Evolutionary conservation across 768 basidiomycete species (phyloP).

Genomic region (Auricularia cornea): DNA sequence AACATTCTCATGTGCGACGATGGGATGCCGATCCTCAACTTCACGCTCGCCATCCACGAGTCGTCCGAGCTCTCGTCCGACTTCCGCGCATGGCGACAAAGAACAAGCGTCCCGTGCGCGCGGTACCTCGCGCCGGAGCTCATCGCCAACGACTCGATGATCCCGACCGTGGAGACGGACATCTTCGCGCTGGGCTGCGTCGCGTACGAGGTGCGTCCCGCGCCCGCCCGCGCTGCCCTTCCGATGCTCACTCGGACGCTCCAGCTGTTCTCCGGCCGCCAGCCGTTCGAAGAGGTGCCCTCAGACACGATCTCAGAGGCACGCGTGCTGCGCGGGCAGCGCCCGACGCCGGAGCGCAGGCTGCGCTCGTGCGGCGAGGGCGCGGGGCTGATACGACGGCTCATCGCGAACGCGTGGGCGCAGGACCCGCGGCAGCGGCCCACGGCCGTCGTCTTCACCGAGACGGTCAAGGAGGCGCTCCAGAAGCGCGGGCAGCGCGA

Average conservation of each 20-base stretch:
- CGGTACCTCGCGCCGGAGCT: neutral
- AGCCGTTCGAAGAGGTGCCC: neutral
- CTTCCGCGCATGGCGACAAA: neutral
- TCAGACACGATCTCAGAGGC: neutral
- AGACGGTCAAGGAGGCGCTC: neutral
- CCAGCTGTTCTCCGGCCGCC: neutral
- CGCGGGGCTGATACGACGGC: neutral
- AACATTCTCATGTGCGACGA: neutral
- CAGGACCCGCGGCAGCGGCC: neutral
- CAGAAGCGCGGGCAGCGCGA: neutral
- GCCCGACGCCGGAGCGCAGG: neutral
- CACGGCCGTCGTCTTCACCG: neutral
- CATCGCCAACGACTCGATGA: neutral
- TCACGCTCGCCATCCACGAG: neutral
- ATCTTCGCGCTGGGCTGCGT: neutral
- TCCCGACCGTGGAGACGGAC: neutral
- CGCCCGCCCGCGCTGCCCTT: neutral
- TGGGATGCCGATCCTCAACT: neutral
- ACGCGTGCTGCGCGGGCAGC: neutral
- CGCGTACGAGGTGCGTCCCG: neutral
- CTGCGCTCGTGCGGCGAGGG: neutral
- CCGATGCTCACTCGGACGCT: neutral
- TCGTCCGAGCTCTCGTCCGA: neutral
- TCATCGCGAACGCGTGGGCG: neutral
- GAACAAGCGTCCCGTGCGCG: neutral